phyloP scores from a whole-genome alignment of 345 rosid genomes.

The Adansonia digitata region DNA sequence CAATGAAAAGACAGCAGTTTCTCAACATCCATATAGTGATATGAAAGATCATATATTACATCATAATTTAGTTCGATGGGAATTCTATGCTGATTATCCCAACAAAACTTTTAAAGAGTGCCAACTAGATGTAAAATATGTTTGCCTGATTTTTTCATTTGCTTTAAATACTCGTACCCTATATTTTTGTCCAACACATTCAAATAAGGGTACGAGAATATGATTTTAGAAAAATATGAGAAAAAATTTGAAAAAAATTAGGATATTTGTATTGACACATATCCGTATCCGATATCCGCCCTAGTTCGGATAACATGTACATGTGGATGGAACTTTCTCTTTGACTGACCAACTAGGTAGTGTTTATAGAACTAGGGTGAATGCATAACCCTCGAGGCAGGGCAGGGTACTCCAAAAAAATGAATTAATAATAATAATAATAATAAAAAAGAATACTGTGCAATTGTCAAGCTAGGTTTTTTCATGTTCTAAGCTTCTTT shows the following conservation, averaged over 20 bases:
- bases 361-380: constrained; percentile 7
- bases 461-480: constrained; percentile 15
- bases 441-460: background rate
- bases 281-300: background rate
- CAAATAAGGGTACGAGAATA: too few relatives aligned
- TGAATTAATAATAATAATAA: constrained; percentile 23
- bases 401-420: constrained; percentile 15
- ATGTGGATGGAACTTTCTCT: constrained; percentile 18
- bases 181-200: too few relatives aligned
- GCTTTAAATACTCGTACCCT: too few relatives aligned
- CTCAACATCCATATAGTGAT: background rate
- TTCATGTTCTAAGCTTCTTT: constrained; percentile 52
- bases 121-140: constrained; percentile 27
- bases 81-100: background rate
- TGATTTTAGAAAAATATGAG: too few relatives aligned
- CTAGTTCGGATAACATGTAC: background rate
- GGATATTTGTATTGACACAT: background rate
- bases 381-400: constrained; percentile 16
- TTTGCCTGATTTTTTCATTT: background rate
- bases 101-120: constrained; percentile 14
- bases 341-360: background rate
- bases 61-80: background rate
- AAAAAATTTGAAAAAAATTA: too few relatives aligned
- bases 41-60: background rate
- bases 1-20: background rate